phyloP scores from a whole-genome alignment of 1,139 yeast genomes.

The Yamadazyma siamensis region DNA sequence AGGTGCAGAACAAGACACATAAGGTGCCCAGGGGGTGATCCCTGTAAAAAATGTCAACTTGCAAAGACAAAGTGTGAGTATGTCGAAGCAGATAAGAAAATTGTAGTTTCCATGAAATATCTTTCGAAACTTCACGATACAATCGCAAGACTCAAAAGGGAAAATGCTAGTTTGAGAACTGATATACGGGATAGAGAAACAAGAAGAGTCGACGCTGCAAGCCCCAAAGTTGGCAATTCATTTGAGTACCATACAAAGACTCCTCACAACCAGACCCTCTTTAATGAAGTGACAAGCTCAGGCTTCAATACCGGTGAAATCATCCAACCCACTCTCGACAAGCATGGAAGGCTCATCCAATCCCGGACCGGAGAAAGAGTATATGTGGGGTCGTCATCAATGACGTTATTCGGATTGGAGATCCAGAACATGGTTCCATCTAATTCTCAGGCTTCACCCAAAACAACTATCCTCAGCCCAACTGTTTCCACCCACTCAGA shows the following conservation, averaged over 20 bases:
- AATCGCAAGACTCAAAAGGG: conserved; percentile 48
- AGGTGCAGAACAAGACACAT: conserved; percentile 75
- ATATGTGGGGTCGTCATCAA: conserved; percentile 76
- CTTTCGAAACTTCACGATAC: conserved; percentile 67
- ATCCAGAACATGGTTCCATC: conserved; percentile 60
- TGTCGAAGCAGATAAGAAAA: conserved; percentile 72
- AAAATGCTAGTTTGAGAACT: conserved; percentile 54
- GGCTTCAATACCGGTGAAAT: conserved; percentile 34
- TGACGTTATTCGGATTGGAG: conserved; percentile 76
- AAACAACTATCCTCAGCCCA: conserved; percentile 9
- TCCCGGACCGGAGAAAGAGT: conserved; percentile 72
- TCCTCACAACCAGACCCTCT: conserved; percentile 13
- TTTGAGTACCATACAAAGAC: conserved; percentile 14
- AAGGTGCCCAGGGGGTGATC: conserved; percentile 79
- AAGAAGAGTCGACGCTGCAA: conserved; percentile 9
- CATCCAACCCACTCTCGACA: conserved; percentile 64
- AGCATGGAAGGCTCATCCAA: conserved; percentile 66
- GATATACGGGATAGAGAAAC: conserved; percentile 32
- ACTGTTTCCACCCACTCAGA: conserved; percentile 10
- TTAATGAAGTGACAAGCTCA: conserved; percentile 10
- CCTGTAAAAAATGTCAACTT: conserved; percentile 63
- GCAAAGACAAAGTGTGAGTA: conserved; percentile 69
- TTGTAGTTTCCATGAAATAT: conserved; percentile 75
- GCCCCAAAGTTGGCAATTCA: conserved; percentile 10
- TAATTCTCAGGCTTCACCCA: conserved; percentile 4